Conservation (phyloP, 371 early-diverging fungal species). For the Dinochytrium kinnereticum region DNA sequence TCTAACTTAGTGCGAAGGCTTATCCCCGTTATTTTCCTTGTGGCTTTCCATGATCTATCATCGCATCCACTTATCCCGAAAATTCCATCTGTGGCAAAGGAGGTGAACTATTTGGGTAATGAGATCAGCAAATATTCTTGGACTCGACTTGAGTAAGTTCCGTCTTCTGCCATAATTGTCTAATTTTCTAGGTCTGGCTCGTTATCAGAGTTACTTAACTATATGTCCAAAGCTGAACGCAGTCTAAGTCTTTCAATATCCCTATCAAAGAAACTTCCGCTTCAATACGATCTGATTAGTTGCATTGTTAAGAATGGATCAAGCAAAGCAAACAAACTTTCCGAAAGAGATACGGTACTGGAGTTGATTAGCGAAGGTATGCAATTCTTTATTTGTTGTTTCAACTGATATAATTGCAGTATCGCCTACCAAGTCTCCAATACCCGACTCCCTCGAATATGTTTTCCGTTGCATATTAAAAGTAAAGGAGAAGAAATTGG, state of each 20-base stretch:
- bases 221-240: slow-evolving; percentile 38
- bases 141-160: slow-evolving; percentile 55
- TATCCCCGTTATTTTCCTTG: slow-evolving; percentile 72
- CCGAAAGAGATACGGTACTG: slow-evolving; percentile 67
- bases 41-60: slow-evolving; percentile 76
- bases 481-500: neutral
- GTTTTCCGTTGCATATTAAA: neutral
- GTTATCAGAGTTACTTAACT: slow-evolving; percentile 1
- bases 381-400: neutral
- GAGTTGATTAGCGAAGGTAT: slow-evolving; percentile 61
- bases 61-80: slow-evolving; percentile 63
- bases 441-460: neutral
- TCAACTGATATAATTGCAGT: neutral
- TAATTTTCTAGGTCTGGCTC: slow-evolving; percentile 15
- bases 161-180: neutral
- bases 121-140: slow-evolving; percentile 57
- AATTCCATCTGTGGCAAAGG: slow-evolving; percentile 47
- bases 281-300: slow-evolving; percentile 70
- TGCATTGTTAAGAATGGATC: slow-evolving; percentile 56
- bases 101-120: slow-evolving; percentile 55
- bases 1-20: slow-evolving; percentile 37
- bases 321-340: slow-evolving; percentile 59
- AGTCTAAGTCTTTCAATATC: slow-evolving; percentile 7
- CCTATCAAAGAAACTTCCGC: slow-evolving; percentile 62
- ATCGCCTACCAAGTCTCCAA: neutral